phyloP scores from a whole-genome alignment of 2,329 filamentous ascomycete species.

The Xylaria sp. region DNA sequence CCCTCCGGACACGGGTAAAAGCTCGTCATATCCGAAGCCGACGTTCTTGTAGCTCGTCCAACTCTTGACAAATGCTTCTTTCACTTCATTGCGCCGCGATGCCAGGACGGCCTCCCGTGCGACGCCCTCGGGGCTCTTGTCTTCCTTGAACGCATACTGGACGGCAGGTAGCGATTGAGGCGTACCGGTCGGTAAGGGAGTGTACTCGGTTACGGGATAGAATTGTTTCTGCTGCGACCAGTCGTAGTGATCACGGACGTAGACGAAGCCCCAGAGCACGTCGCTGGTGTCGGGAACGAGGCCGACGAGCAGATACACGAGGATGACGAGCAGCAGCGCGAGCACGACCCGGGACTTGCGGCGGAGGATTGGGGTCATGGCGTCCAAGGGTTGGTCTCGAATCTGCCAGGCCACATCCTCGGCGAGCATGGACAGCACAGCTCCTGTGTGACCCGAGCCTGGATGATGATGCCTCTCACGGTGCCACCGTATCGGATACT shows the following conservation, averaged over 20 bases:
- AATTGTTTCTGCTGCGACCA: conserved; percentile 46
- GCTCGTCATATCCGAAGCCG: conserved; percentile 47
- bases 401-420: conserved; percentile 48
- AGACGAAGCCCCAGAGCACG: conserved; percentile 45
- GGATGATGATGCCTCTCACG: background rate
- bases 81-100: conserved; percentile 53
- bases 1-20: conserved; percentile 47
- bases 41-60: conserved; percentile 62
- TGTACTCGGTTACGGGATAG: conserved; percentile 45
- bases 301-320: conserved; percentile 46
- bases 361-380: conserved; percentile 44
- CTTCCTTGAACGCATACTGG: conserved; percentile 45
- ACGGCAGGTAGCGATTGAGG: conserved; percentile 45
- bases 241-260: conserved; percentile 47
- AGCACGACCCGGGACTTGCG: conserved; percentile 43
- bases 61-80: conserved; percentile 56
- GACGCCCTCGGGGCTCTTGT: conserved; percentile 42
- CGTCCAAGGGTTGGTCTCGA: conserved; percentile 40
- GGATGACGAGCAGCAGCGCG: conserved; percentile 37
- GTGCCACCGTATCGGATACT: too few relatives aligned
- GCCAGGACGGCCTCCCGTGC: conserved; percentile 45
- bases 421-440: conserved; percentile 43
- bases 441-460: conserved; percentile 11
- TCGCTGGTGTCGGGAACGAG: conserved; percentile 44
- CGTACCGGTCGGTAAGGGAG: conserved; percentile 44